A percentile compares a stretch with the other conserved stretches of the same genome.
These are phyloP conservation scores for Scytalidium lignicola DNA, from an alignment of 2,329 filamentous ascomycete genomes.

Conservation along the genomic window DNA sequence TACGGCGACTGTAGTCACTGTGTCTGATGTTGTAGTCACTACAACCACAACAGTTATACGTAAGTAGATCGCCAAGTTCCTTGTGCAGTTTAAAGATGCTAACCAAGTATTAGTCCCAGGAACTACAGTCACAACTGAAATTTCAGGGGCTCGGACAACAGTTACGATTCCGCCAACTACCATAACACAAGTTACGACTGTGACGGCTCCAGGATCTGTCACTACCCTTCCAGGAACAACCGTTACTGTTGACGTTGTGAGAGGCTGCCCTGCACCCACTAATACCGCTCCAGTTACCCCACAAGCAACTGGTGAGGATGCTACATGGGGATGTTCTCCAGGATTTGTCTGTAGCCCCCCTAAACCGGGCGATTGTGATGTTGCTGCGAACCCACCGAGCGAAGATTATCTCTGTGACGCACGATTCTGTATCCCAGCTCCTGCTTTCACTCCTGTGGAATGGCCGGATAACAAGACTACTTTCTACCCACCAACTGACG, in stretches of 20 bases:
- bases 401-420: constrained; percentile 33
- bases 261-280: constrained; percentile 15
- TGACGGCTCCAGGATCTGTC: constrained; percentile 7
- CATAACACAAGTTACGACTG: constrained; percentile 1
- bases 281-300: constrained; percentile 16
- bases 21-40: neutral
- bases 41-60: neutral
- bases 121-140: constrained; percentile 7
- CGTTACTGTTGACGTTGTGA: neutral
- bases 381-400: constrained; percentile 35
- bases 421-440: constrained; percentile 32
- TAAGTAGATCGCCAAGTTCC: neutral
- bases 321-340: constrained; percentile 38
- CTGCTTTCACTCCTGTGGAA: constrained; percentile 20
- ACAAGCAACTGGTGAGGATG: constrained; percentile 20
- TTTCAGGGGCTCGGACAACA: constrained; percentile 10
- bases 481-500: constrained; percentile 47
- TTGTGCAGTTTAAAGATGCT: neutral
- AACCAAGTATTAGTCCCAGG: constrained; percentile 1
- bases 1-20: neutral
- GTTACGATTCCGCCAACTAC: constrained; percentile 5
- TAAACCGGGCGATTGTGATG: constrained; percentile 32
- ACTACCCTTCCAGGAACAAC: constrained; percentile 2
- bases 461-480: constrained; percentile 42
- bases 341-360: constrained; percentile 36